phyloP scores from a whole-genome alignment of 2,329 filamentous ascomycete genomes.

The Colletotrichum siamense region DNA sequence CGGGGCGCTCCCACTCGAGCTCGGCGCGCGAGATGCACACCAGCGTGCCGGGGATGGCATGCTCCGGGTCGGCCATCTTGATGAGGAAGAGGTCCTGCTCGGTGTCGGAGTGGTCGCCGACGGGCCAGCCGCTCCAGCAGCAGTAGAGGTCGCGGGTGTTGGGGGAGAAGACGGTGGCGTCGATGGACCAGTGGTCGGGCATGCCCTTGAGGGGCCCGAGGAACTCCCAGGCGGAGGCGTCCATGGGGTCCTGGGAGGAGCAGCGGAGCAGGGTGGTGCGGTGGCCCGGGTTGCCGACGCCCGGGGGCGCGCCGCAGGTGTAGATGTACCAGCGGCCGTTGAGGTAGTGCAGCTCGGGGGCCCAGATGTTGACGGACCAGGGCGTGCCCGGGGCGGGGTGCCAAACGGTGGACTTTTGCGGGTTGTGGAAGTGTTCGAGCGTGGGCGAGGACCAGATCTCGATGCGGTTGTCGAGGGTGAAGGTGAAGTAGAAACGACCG shows the following conservation, averaged over 20 bases:
- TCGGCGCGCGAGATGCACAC: conserved; percentile 57
- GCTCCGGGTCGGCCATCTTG: conserved; percentile 42
- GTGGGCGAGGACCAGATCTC: conserved; percentile 36
- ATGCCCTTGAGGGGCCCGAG: conserved; percentile 56
- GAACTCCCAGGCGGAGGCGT: conserved; percentile 54
- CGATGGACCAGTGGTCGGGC: conserved; percentile 56
- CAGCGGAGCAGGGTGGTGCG: conserved; percentile 43
- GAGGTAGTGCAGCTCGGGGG: conserved; percentile 27
- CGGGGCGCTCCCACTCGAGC: conserved; percentile 51
- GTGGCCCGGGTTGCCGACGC: conserved; percentile 46
- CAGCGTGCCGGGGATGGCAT: conserved; percentile 46
- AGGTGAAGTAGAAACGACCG: conserved; percentile 34
- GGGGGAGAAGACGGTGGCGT: conserved; percentile 58
- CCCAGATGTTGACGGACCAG: conserved; percentile 27
- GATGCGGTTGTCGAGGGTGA: conserved; percentile 37
- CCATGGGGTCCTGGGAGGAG: conserved; percentile 44
- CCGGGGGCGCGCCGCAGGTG: conserved; percentile 52
- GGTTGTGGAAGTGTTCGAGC: conserved; percentile 34
- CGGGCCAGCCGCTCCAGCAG: conserved; percentile 50
- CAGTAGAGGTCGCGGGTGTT: conserved; percentile 52
- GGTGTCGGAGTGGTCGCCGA: conserved; percentile 36
- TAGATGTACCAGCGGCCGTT: conserved; percentile 28
- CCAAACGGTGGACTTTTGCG: conserved; percentile 30
- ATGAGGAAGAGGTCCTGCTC: conserved; percentile 26
- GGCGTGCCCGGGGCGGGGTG: conserved; percentile 19